Evolutionary conservation across 257 asterid species (phyloP).

Genomic region (Primulina tabacum): DNA sequence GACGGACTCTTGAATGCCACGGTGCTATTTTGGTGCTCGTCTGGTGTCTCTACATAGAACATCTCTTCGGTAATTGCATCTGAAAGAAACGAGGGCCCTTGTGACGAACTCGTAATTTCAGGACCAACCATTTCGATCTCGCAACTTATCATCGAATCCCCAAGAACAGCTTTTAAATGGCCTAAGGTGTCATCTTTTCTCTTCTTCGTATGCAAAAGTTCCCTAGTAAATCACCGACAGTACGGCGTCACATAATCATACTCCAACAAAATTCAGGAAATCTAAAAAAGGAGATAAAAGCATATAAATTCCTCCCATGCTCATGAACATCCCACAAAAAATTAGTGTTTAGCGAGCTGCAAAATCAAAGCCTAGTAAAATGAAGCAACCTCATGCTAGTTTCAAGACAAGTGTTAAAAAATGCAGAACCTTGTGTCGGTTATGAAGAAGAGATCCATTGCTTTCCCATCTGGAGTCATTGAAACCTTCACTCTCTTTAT

Average conservation of each 20-base stretch:
- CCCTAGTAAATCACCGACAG: constrained; percentile 32
- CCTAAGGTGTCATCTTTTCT: constrained; percentile 49
- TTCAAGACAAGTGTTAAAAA: constrained; percentile 7
- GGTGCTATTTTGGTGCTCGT: not conserved
- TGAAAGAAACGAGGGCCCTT: constrained; percentile 47
- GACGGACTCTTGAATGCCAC: constrained; percentile 21
- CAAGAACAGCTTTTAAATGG: constrained; percentile 38
- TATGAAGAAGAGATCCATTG: constrained; percentile 70
- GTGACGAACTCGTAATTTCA: constrained; percentile 44
- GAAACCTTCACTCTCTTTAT: constrained; percentile 63
- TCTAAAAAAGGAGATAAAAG: not conserved
- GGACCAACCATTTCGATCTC: constrained; percentile 60
- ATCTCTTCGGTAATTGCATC: constrained; percentile 46
- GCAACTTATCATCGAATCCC: constrained; percentile 58
- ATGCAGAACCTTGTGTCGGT: constrained; percentile 58
- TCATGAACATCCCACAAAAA: not conserved
- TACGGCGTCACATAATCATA: not conserved
- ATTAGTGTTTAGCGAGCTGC: not conserved
- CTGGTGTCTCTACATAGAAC: constrained; percentile 16
- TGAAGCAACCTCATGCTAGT: not conserved
- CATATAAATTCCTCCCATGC: not conserved
- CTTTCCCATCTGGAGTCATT: constrained; percentile 72
- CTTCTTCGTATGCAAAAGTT: constrained; percentile 52
- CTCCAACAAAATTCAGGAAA: not conserved
- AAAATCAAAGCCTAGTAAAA: constrained; percentile 6